phyloP scores from a whole-genome alignment of 169 alveolate species.

The Cryptosporidium baileyi region DNA sequence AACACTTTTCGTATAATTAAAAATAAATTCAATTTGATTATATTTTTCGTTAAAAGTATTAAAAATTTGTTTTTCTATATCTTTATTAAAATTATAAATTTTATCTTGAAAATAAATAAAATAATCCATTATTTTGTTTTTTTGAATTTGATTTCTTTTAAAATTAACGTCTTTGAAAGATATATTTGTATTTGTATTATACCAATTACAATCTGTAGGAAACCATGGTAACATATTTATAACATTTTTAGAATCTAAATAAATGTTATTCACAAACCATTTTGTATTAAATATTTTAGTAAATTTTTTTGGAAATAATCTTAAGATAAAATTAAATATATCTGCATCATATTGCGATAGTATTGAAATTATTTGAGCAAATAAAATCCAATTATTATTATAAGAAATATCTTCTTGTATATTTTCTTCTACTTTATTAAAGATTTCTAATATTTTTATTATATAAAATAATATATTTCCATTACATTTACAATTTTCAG shows the following conservation, averaged over 20 bases:
- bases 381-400: constrained; percentile 10
- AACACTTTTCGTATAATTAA: neutral
- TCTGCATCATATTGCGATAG: constrained; percentile 43
- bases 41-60: neutral
- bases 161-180: neutral
- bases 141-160: neutral
- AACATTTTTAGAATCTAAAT: neutral
- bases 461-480: constrained; percentile 3
- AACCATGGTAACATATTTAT: constrained; percentile 41
- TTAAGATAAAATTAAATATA: constrained; percentile 8
- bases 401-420: neutral
- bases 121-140: neutral
- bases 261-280: constrained; percentile 3
- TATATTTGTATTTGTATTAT: constrained; percentile 30
- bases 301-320: constrained; percentile 42
- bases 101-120: neutral
- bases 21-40: neutral
- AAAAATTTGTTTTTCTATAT: neutral
- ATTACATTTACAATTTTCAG: neutral
- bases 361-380: constrained; percentile 59
- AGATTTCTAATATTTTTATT: neutral
- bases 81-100: neutral
- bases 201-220: constrained; percentile 57
- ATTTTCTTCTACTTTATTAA: neutral
- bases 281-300: constrained; percentile 1